Percentiles rank a stretch among this genome's conserved stretches.
These are phyloP conservation scores for Mycena capillaripes DNA, from an alignment of 768 basidiomycete genomes.

Conservation along the genomic window DNA sequence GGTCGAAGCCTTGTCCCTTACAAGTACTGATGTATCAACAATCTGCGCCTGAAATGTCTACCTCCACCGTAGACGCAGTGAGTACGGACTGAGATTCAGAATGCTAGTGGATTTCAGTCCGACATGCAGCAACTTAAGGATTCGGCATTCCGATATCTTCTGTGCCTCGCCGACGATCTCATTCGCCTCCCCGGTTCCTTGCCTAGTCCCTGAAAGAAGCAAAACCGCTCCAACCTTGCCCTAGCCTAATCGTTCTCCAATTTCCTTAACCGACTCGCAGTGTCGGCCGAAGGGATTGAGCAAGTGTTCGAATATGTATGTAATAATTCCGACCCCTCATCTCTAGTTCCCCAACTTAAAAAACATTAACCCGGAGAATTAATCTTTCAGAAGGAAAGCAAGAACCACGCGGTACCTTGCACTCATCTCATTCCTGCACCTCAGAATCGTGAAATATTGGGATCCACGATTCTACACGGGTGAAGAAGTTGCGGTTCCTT, in stretches of 20 bases:
- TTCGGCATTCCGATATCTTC: background rate
- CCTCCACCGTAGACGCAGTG: too few species aligned
- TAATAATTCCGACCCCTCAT: background rate
- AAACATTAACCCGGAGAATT: too few species aligned
- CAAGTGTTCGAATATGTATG: conserved; percentile 11
- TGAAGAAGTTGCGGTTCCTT: conserved; percentile 15
- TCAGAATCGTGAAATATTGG: background rate
- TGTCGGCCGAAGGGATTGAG: conserved; percentile 2
- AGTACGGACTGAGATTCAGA: too few species aligned
- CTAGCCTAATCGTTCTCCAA: background rate
- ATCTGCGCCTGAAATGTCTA: too few species aligned
- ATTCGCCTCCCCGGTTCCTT: background rate
- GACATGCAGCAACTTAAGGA: background rate
- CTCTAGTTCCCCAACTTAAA: background rate
- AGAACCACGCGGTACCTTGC: background rate
- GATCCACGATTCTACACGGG: conserved; percentile 4
- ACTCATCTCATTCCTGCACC: background rate
- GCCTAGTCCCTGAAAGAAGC: conserved; percentile 4
- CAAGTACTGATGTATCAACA: too few species aligned
- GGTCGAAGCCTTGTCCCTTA: too few species aligned
- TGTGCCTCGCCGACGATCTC: conserved; percentile 3
- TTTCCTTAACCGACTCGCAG: background rate
- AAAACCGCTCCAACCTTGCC: background rate
- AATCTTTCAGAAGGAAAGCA: too few species aligned
- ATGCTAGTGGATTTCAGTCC: too few species aligned